Conservation (phyloP, 129 eudicot genomes). For the Tanacetum coccineum region DNA sequence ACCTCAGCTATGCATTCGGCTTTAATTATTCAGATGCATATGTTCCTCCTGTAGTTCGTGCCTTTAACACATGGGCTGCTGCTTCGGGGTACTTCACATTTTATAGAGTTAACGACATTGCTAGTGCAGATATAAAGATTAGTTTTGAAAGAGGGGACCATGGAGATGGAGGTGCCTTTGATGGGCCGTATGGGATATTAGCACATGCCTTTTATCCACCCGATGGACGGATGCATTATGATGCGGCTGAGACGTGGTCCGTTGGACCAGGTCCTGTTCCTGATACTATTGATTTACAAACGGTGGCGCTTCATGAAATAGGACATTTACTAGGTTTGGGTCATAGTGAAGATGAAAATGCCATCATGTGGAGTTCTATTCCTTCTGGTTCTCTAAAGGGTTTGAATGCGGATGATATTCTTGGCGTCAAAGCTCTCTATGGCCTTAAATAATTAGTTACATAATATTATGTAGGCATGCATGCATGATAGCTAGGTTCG, state of each 20-base stretch:
- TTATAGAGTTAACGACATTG: background rate
- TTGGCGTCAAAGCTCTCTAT: slow-evolving; percentile 11
- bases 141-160: background rate
- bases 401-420: slow-evolving; percentile 1
- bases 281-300: background rate
- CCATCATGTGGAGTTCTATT: background rate
- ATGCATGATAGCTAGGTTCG: background rate
- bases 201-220: slow-evolving; percentile 3
- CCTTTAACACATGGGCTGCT: slow-evolving; percentile 10
- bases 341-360: slow-evolving; percentile 2
- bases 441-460: background rate
- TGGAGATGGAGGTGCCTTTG: slow-evolving; percentile 2
- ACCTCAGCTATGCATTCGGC: slow-evolving; percentile 3
- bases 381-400: background rate
- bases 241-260: background rate
- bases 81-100: slow-evolving; percentile 19
- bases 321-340: slow-evolving; percentile 3
- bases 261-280: background rate
- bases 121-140: background rate
- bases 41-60: slow-evolving; percentile 7
- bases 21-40: background rate
- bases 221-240: background rate
- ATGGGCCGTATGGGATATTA: background rate
- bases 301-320: slow-evolving; percentile 7
- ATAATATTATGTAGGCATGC: background rate